Evolutionary conservation across 192 early-diverging fungal genomes (phyloP), one percentile per base, ranked within the genome.

Genomic region (Podochytrium sp.): DNA sequence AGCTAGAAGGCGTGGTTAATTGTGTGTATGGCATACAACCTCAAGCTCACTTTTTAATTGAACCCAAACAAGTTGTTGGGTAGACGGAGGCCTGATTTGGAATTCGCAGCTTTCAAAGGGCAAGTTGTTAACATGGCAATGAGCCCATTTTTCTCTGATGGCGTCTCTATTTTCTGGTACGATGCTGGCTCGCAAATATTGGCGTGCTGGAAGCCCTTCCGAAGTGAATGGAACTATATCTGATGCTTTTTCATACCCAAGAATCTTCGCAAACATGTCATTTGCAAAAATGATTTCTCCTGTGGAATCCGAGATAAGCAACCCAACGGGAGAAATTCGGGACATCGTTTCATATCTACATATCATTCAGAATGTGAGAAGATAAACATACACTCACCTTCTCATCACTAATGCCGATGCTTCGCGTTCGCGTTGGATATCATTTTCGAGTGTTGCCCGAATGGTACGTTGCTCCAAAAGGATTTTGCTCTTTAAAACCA

Each of bases 401-500:
- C 37, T 51, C 32, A 55, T 30, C 12, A 51, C 51, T 53, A 33
- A 7, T 12, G 66, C 66, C 0, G 66, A 55, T 10, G 34, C n/a
- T 39, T 69, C 25, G 30, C 55, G 52, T 29, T 69, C 35, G 23
- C 20, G 1, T 16, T 12, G 16, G 35, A 69, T 34, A 38, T 69
- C 50, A 16, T 69, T 20, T 39, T 69, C 66, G 6, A 69, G 29
- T 33, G 52, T 29, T 4, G 50, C 10, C 27, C 57, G 55, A 47
- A 72, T 72, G 12, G 56, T 20, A 20, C 75, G 77, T 14, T 87
- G 67, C 25, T 88, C 81, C 47, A 89, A 76, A 25, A 85, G 84
- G 0, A 81, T 80, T 6, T 83, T 76, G 18, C 89, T 84, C 34
- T 87, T 81, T 6, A 86, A 81, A 7, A 89, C 68, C 6, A 90